Percentiles rank a stretch among this genome's conserved stretches.
phyloP scores from a whole-genome alignment of 176 grass and related monocot genomes.

The Puccinellia tenuiflora region DNA sequence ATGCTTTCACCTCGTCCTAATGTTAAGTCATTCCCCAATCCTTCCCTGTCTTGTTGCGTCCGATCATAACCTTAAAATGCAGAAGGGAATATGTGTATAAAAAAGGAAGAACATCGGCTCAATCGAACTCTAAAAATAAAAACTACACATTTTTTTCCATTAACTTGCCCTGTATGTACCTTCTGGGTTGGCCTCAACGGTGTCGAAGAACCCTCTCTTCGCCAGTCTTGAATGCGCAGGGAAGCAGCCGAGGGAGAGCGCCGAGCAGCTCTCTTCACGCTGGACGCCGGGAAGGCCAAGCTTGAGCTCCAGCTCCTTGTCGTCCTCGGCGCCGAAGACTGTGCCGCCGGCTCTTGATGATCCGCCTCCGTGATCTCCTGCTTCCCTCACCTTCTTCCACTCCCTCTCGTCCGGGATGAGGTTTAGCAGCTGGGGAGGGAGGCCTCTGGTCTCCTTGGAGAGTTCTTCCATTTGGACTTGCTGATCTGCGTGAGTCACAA shows the following conservation, averaged over 20 bases:
- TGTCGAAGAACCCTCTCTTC: constrained; percentile 47
- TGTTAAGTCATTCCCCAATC: constrained; percentile 40
- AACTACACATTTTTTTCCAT: not conserved
- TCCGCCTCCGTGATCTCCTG: not conserved
- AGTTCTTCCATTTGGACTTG: constrained; percentile 57
- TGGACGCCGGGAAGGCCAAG: constrained; percentile 59
- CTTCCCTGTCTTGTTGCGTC: constrained; percentile 16
- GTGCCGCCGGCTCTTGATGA: not conserved
- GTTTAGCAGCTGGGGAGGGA: constrained; percentile 51
- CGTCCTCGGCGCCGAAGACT: constrained; percentile 28
- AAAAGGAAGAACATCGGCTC: not conserved
- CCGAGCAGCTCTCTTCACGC: constrained; percentile 24
- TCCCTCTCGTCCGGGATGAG: constrained; percentile 62
- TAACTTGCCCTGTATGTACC: not conserved
- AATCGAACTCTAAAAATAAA: not conserved
- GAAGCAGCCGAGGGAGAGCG: constrained; percentile 43
- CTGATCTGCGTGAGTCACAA: constrained; percentile 6
- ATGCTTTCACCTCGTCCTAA: constrained; percentile 27
- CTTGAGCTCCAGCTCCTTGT: constrained; percentile 61
- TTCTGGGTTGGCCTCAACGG: constrained; percentile 38
- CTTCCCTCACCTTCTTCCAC: constrained; percentile 37
- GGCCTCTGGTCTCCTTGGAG: constrained; percentile 9
- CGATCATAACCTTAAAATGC: constrained; percentile 38
- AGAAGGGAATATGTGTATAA: not conserved
- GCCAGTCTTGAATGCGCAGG: constrained; percentile 32